Evolutionary conservation across 2,329 filamentous ascomycete species (phyloP).

Genomic region (Neoarthrinium moseri): DNA sequence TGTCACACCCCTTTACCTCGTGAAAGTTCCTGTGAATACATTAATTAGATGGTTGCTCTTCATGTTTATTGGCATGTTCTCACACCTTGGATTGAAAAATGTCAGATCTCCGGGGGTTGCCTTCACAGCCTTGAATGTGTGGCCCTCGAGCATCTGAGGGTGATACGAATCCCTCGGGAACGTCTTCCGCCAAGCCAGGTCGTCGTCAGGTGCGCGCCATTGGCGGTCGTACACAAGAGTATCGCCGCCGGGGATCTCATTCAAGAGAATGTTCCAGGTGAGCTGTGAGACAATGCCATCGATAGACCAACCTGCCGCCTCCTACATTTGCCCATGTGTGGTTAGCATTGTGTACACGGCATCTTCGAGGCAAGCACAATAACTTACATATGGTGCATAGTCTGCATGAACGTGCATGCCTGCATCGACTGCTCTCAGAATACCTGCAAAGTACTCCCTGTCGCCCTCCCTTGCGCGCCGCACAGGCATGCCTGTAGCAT

Average conservation of each 20-base stretch:
- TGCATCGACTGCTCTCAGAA: background rate
- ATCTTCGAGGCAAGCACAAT: too few species aligned
- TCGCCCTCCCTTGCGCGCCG: background rate
- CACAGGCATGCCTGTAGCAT: background rate
- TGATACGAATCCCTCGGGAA: background rate
- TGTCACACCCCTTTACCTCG: background rate
- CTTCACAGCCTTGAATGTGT: conserved; percentile 1
- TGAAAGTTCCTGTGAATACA: background rate
- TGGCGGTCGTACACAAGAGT: background rate
- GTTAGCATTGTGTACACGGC: too few species aligned
- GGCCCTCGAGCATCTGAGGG: background rate
- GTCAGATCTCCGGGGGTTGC: background rate
- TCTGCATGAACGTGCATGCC: background rate
- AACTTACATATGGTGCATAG: conserved; percentile 1
- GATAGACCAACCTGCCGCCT: background rate
- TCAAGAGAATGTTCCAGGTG: conserved; percentile 6
- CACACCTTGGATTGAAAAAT: background rate
- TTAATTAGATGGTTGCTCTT: too few species aligned
- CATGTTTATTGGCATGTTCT: too few species aligned
- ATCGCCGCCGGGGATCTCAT: background rate
- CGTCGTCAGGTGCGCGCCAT: conserved; percentile 1
- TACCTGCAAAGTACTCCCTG: background rate
- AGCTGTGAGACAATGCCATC: background rate
- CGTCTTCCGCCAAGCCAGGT: background rate
- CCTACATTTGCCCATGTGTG: too few species aligned